Evolutionary conservation across 2,329 filamentous ascomycete species (phyloP), one percentile per base, ranked within the genome.

Genomic region (Zelopaecilomyces penicillatus): DNA sequence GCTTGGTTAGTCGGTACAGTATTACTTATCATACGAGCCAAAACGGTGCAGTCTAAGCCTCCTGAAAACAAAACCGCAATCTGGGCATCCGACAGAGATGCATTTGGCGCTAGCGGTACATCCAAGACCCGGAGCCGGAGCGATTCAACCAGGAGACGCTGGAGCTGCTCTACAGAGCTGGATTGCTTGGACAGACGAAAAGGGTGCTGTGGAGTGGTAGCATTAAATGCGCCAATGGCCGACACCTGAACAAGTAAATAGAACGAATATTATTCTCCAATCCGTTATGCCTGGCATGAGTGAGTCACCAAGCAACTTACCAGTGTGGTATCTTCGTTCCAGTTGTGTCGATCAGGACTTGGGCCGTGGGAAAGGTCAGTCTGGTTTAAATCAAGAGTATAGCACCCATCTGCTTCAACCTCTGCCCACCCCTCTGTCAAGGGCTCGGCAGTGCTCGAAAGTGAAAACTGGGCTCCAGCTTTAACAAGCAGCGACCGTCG

Each of bases 31-130:
- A 97, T 66, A 37, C 89, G 79, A 26, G 91, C 91, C 40, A 98
- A 71, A 1, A 96, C 72, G 0, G 90, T 91, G 60, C 93, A 97
- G 62, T 98, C 93, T 5, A 98, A 75, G 0, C 93, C 93, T 2
- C 93, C 93, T 0, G 93, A 98, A 62, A 97, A 98, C 0, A 98
- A 70, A 1, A 98, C 73, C 1, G 88, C 89, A 10, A 95, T 64
- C 44, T 75, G 75, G 12, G 76, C 70, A 50, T 73, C 67, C 7
- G 51, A 54, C 6, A 52, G 40, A 1, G 51, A 52, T 5, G 57
- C 62, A 36, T 49, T 54, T 8, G 74, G 77, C 1, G 78, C 79
- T 38, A 70, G 57, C 0, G 85, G 85, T 5, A 94, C 77, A 36
- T 80, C 71, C 6, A 80, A 63, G 11, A 89, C 71, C 36, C 87